Percentiles rank a stretch among this genome's conserved stretches.
Conservation (phyloP, 495 filamentous ascomycete genomes). For the Aspergillus baeticus region DNA sequence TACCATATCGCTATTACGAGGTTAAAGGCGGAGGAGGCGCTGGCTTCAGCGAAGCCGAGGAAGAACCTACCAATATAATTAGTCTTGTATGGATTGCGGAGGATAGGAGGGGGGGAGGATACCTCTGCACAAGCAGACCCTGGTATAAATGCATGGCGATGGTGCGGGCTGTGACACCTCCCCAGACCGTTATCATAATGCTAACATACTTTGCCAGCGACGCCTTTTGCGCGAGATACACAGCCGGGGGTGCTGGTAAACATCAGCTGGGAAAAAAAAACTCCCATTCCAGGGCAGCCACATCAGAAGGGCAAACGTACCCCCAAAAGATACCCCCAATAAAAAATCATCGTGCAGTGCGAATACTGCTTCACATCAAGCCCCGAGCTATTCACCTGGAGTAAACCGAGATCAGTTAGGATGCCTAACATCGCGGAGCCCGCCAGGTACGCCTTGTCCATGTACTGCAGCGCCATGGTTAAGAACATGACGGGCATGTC, state of each 20-base stretch:
- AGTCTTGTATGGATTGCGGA: no score
- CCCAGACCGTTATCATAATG: background rate
- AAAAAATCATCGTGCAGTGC: no score
- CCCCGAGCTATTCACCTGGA: background rate
- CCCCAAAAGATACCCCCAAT: no score
- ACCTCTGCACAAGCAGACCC: background rate
- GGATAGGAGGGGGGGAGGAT: background rate
- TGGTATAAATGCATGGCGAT: background rate
- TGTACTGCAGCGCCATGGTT: background rate
- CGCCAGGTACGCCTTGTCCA: background rate
- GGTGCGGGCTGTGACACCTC: background rate
- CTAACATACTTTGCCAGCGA: background rate
- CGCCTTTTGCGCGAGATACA: background rate
- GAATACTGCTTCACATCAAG: background rate
- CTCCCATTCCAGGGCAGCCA: no score
- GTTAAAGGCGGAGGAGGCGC: slow-evolving; percentile 52
- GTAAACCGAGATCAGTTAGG: background rate
- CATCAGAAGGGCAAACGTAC: no score
- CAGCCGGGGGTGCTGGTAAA: background rate
- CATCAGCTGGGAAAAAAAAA: no score
- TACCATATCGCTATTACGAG: slow-evolving; percentile 51
- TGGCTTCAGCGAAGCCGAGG: slow-evolving; percentile 60
- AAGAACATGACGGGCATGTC: slow-evolving; percentile 1
- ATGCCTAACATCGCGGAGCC: background rate
- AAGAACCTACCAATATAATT: slow-evolving; percentile 42